phyloP scores from a whole-genome alignment of 768 basidiomycete species.

The Psilocybe sp. region DNA sequence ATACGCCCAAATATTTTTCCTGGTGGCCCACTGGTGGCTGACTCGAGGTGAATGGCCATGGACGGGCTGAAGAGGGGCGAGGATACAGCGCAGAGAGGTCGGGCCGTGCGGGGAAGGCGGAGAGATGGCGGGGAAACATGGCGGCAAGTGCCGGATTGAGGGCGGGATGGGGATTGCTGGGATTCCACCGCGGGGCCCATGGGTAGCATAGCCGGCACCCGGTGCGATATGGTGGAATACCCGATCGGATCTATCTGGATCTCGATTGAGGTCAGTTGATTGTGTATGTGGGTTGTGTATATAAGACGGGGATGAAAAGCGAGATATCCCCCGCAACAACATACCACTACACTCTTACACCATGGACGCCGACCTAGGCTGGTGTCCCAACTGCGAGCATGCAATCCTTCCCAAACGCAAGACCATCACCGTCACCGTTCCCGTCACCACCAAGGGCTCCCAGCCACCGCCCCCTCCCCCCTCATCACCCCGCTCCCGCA shows the following conservation, averaged over 20 bases:
- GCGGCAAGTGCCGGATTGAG: conserved; percentile 7
- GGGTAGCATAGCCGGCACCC: conserved; percentile 20
- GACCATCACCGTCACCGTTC: conserved; percentile 41
- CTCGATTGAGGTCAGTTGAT: conserved; percentile 13
- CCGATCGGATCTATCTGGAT: conserved; percentile 8
- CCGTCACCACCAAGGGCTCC: conserved; percentile 20
- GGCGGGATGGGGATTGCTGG: conserved; percentile 10
- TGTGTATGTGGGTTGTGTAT: conserved; percentile 4
- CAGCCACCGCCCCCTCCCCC: conserved; percentile 33
- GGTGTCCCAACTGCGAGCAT: conserved; percentile 79
- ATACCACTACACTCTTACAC: conserved; percentile 14
- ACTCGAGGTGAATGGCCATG: neutral
- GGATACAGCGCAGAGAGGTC: conserved; percentile 2
- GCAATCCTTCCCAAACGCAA: conserved; percentile 79
- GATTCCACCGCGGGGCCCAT: conserved; percentile 25
- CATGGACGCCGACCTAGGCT: conserved; percentile 64
- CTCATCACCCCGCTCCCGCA: conserved; percentile 37
- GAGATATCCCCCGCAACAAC: conserved; percentile 6
- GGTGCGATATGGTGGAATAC: conserved; percentile 21
- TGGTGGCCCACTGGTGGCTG: too few species aligned
- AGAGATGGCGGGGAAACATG: conserved; percentile 16
- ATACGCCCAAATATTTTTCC: neutral
- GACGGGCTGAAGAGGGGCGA: neutral
- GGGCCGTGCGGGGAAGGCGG: conserved; percentile 8
- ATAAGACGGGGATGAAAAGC: conserved; percentile 25